Percentiles rank a stretch among this genome's conserved stretches.
Conservation (phyloP, 306 rosid species). For the Chamaecrista fasciculata region DNA sequence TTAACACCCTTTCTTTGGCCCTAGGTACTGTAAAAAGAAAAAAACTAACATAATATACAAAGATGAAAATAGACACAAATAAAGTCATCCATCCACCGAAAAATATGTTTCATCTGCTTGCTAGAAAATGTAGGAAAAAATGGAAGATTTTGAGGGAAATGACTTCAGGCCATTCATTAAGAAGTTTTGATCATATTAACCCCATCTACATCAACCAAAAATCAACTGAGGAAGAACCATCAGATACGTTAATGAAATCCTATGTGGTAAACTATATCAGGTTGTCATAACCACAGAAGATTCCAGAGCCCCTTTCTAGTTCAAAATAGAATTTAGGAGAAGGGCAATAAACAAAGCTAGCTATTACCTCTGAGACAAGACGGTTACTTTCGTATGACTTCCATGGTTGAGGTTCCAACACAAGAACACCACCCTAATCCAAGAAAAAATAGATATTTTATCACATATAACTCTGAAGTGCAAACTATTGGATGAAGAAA, state of each 20-base stretch:
- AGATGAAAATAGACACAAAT: not conserved
- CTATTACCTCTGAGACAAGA: constrained; percentile 40
- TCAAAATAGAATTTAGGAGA: constrained; percentile 8
- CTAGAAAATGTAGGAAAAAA: constrained; percentile 15
- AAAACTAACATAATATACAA: not conserved
- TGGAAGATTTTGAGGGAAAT: not conserved
- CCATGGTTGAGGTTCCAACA: constrained; percentile 99
- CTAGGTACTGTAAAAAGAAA: not conserved
- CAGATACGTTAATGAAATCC: not conserved
- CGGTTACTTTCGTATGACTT: constrained; percentile 63
- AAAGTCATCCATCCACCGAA: constrained; percentile 1
- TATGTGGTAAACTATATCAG: not conserved
- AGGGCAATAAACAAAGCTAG: not conserved
- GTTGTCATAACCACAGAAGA: not conserved
- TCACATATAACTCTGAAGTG: not conserved
- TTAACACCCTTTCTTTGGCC: not conserved
- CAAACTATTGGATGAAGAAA: not conserved
- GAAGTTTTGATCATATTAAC: not conserved
- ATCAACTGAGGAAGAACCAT: not conserved
- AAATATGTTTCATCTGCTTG: not conserved
- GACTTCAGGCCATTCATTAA: not conserved
- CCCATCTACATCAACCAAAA: not conserved
- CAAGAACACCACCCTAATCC: constrained; percentile 82
- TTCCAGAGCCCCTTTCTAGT: constrained; percentile 8
- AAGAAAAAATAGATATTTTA: constrained; percentile 7